Evolutionary conservation across 768 basidiomycete genomes (phyloP), one percentile per base, ranked within the genome.

Genomic region (Boletales sp.): DNA sequence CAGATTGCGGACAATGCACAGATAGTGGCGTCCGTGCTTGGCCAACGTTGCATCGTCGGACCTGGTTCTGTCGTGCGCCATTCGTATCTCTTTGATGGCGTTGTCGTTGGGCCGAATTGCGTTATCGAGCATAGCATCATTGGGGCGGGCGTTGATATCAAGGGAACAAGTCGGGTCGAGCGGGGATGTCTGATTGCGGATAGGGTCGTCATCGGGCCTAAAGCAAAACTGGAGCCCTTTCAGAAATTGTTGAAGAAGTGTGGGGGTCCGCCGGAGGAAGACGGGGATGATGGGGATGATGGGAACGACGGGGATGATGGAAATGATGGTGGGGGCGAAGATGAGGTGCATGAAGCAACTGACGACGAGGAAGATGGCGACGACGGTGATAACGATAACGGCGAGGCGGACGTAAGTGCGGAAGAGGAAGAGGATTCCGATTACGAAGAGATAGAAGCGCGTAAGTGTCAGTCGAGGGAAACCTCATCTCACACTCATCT

Each of bases 81-180:
- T 62, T 84, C 90, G 27, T 95, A 93, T 59, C 75, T 97, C 40
- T 94, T 93, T 62, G 89, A 94, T 57, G 81, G 81, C 47, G 84
- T 84, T 14, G 62, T 75, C 35, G 74, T 97, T 45, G 90, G 84
- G 27, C 75, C 84, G 48, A 78, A 82, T 40, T 86, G 84, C 60
- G 72, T 78, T n/a, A 73, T 98, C 43, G 78, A 83, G 58, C 75
- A 81, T 53, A 87, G 89, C 50, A 92, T 98, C 50, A 68, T 99
- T 18, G 95, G 94, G 4, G 74, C 82, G 19, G 80, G 79, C 10
- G 92, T 87, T n/a, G 68, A 69, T 30, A 77, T 99, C 45, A 81
- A 79, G 50, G 84, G 87, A 50, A 78, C 76, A 39, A 82, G 81
- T 47, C 70, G 64, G 6, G 72, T 99, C n/a, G 79, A 80, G 11